Conservation (phyloP, 192 early-diverging fungal species). For the Coemansia sp. region DNA sequence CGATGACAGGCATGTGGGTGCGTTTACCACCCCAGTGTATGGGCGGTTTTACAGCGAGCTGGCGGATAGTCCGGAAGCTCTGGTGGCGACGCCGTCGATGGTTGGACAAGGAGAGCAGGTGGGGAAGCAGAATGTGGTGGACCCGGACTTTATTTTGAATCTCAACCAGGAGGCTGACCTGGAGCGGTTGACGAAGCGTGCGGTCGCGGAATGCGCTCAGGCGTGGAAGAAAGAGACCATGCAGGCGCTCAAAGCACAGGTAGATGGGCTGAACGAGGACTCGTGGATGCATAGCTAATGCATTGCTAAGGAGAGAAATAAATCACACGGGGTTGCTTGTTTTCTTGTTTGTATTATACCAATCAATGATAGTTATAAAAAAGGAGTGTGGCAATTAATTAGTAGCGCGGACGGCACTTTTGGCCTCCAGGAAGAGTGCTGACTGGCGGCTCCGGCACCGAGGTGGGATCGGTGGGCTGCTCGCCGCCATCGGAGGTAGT, state of each 20-base stretch:
- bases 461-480: background rate
- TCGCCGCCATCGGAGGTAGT: constrained; percentile 5
- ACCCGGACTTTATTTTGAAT: constrained; percentile 46
- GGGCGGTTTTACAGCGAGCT: background rate
- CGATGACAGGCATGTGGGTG: background rate
- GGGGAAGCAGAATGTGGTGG: constrained; percentile 6
- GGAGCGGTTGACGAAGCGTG: constrained; percentile 33
- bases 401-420: constrained; percentile 13
- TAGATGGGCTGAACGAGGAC: constrained; percentile 32
- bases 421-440: background rate
- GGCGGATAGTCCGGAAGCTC: background rate
- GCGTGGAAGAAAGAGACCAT: constrained; percentile 34
- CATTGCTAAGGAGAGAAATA: background rate
- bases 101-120: background rate
- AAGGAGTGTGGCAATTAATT: background rate
- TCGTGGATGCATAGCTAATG: constrained; percentile 33
- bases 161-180: constrained; percentile 44
- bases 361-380: background rate
- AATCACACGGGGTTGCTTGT: no score
- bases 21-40: constrained; percentile 3
- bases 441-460: background rate
- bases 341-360: background rate
- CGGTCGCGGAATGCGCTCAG: constrained; percentile 14
- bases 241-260: constrained; percentile 23
- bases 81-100: background rate